Base-by-base conservation (phyloP, 2,329 filamentous ascomycete species). In the Harringtonia aguacate region DNA sequence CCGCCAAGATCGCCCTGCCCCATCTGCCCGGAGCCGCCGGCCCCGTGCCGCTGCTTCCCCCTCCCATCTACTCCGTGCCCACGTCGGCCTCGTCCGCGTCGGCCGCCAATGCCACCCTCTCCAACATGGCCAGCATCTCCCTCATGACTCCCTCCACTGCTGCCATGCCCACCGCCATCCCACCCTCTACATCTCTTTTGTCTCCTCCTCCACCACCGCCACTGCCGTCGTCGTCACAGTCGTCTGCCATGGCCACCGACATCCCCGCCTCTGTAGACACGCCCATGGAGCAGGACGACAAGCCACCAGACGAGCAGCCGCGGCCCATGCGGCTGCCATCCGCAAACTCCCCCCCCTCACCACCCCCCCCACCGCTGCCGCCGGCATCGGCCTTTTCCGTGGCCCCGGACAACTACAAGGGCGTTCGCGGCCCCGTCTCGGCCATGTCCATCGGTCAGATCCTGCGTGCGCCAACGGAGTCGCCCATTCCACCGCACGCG, bases 1-100 rank as follows among this genome's bases (percentile, higher is more conserved):
- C 77, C 31, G 73, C 78, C 48, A 85, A 85, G 60, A 67, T 72
- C 28, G 59, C 64, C 7, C n/a, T 34, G 18, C 30, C 38, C 13
- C 36, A 41, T 20, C 8, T 34, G 7, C 40, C 41, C 3, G 36
- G n/a, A n/a, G n/a, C n/a, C n/a, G n/a, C n/a, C n/a, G n/a, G n/a
- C n/a, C n/a, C n/a, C n/a, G 36, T 24, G 35, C 30, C 15, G 12
- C 43, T 10, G 31, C 38, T 22, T 18, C 37, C n/a, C n/a, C n/a
- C n/a, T n/a, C n/a, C n/a, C n/a, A n/a, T n/a, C n/a, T n/a, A n/a
- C n/a, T n/a, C n/a, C n/a, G n/a, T n/a, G n/a, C n/a, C n/a, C n/a
- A n/a, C n/a, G n/a, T n/a, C n/a, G n/a, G n/a, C n/a, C n/a, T n/a
- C n/a, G n/a, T n/a, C n/a, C n/a, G n/a, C n/a, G n/a, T n/a, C n/a